These are phyloP conservation scores for Zygosaccharomyces pseudobailii DNA, from an alignment of 1,139 yeast species.

Conservation along the genomic window DNA sequence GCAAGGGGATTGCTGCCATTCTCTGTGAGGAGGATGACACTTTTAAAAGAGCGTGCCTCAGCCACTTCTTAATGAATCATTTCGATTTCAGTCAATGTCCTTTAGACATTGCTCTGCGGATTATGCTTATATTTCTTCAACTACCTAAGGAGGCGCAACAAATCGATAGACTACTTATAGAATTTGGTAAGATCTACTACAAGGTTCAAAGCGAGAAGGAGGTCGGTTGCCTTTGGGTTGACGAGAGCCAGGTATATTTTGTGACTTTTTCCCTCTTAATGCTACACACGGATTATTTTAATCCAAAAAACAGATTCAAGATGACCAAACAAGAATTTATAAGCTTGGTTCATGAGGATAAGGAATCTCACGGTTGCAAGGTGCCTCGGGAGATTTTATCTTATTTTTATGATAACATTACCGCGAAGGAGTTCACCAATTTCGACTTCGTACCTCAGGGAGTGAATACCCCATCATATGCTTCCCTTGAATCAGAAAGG, in stretches of 20 bases:
- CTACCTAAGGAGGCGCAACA: slow-evolving; percentile 69
- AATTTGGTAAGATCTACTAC: slow-evolving; percentile 48
- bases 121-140: slow-evolving; percentile 49
- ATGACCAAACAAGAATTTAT: slow-evolving; percentile 60
- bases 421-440: slow-evolving; percentile 47
- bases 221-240: slow-evolving; percentile 29
- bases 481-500: slow-evolving; percentile 4
- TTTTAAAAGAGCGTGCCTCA: slow-evolving; percentile 38
- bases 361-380: slow-evolving; percentile 35
- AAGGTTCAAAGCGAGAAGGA: slow-evolving; percentile 30
- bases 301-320: slow-evolving; percentile 56
- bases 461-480: slow-evolving; percentile 2
- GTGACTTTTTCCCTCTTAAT: slow-evolving; percentile 57
- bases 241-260: slow-evolving; percentile 50
- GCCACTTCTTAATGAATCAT: slow-evolving; percentile 36
- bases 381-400: slow-evolving; percentile 40
- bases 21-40: slow-evolving; percentile 37
- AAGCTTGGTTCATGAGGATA: slow-evolving; percentile 37
- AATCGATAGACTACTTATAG: slow-evolving; percentile 57
- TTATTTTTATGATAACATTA: slow-evolving; percentile 61
- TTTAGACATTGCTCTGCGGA: slow-evolving; percentile 57
- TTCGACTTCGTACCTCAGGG: slow-evolving; percentile 16
- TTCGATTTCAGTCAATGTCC: slow-evolving; percentile 52
- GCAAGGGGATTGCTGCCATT: slow-evolving; percentile 38
- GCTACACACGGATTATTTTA: slow-evolving; percentile 66